Base-by-base conservation (phyloP, 495 filamentous ascomycete genomes). In the Parathielavia appendiculata region DNA sequence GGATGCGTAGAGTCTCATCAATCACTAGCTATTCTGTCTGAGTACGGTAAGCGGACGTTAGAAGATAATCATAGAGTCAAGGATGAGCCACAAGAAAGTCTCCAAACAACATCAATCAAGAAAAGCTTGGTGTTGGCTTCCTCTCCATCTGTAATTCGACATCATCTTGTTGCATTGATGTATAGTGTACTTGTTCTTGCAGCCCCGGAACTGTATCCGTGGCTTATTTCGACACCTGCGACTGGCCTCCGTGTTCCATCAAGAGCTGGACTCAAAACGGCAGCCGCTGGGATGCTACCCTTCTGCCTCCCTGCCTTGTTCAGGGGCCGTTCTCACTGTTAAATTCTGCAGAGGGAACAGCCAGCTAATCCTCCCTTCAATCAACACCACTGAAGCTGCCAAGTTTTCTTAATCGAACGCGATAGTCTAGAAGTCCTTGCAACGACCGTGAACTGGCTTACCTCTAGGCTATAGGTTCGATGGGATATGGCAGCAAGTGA, bases 161-260 rank as follows among this genome's bases (percentile, higher is more conserved):
- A 63, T 63, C 61, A 63, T 59, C 26, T 36, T 17, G 61, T 63
- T 52, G 48, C 61, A 63, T 53, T 47, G 16, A 2, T n/a, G 14
- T n/a, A 58, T 47, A 43, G 23, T 38, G 8, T 32, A 5, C 30
- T 14, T 38, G 32, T 12, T 22, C 34, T 9, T 12, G 45, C 10
- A 26, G 6, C 44, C 7, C 3, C 30, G 11, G 20, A n/a, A n/a
- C n/a, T n/a, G 9, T 6, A 22, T 20, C 0, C 2, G 2, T 32
- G 13, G 23, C 13, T 32, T 8, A 8, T n/a, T 1, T 3, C 22
- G 14, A n/a, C n/a, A 14, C 20, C 44, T 11, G 20, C 34, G 30
- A 32, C 16, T 12, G 44, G 19, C 23, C 53, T 38, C 40, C 17
- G 22, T 10, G 47, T 41, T 41, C 36, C 39, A 36, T 58, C 38